These are phyloP conservation scores for Scolecobasidium constrictum DNA, from an alignment of 2,329 filamentous ascomycete species.

Conservation along the genomic window DNA sequence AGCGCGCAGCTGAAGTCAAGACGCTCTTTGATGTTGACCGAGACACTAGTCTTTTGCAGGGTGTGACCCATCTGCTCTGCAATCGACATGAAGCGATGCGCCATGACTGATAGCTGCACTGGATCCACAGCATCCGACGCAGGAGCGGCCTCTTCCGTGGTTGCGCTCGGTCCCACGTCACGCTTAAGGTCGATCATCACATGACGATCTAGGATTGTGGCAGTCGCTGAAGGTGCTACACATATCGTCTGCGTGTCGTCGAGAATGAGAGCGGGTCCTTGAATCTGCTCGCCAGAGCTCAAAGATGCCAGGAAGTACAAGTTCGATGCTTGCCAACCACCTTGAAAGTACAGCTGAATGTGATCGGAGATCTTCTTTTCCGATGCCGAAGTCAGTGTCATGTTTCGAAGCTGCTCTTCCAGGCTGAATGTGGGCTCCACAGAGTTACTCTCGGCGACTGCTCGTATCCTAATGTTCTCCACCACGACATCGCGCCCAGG, in stretches of 20 bases:
- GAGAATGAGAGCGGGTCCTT: constrained; percentile 75
- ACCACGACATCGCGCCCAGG: constrained; percentile 79
- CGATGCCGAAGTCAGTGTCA: constrained; percentile 43
- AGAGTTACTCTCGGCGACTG: constrained; percentile 80
- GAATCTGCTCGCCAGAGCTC: constrained; percentile 57
- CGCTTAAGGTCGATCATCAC: constrained; percentile 77
- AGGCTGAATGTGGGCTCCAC: constrained; percentile 73
- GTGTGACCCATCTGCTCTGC: constrained; percentile 76
- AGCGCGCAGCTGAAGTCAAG: constrained; percentile 76
- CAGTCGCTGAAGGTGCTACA: constrained; percentile 66
- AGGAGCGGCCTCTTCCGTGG: constrained; percentile 33
- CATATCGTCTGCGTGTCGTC: constrained; percentile 89
- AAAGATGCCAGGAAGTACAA: constrained; percentile 75
- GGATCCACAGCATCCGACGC: constrained; percentile 54
- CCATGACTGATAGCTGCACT: constrained; percentile 68
- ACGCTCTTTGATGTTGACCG: constrained; percentile 71
- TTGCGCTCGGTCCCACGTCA: constrained; percentile 22
- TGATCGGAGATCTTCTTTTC: constrained; percentile 55
- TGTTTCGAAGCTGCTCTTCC: constrained; percentile 63
- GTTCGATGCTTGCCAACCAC: constrained; percentile 63
- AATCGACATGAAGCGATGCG: constrained; percentile 75
- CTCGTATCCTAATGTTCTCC: constrained; percentile 78
- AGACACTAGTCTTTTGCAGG: constrained; percentile 69
- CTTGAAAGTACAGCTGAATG: constrained; percentile 73
- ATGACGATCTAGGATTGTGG: constrained; percentile 74